A percentile compares a stretch with the other conserved stretches of the same genome.
These are phyloP conservation scores for Arabidopsis arenosa DNA, from an alignment of 345 rosid genomes.

Conservation along the genomic window DNA sequence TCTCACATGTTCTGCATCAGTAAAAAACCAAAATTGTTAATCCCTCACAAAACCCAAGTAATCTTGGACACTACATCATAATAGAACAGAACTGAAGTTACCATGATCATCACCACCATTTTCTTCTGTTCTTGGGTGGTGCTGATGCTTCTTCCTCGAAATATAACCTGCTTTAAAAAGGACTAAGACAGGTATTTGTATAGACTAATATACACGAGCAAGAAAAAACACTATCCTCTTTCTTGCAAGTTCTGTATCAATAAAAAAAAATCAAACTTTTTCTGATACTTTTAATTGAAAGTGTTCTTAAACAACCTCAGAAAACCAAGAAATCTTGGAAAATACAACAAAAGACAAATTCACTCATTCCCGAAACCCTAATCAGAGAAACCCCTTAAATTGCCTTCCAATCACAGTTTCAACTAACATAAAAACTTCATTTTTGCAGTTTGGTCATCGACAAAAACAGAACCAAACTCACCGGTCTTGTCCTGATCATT, in stretches of 20 bases:
- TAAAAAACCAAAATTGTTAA: neutral
- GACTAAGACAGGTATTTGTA: neutral
- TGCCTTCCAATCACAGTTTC: neutral
- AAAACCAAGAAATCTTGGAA: neutral
- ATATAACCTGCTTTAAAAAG: neutral
- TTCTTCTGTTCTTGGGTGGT: neutral
- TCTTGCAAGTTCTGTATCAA: neutral
- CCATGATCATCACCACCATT: neutral
- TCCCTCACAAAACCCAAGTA: neutral
- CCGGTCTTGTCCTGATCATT: neutral
- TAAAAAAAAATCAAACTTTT: neutral
- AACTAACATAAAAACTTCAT: neutral
- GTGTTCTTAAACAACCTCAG: too few relatives aligned
- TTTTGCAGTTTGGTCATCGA: neutral
- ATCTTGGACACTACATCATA: neutral
- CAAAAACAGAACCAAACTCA: neutral
- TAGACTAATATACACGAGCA: neutral
- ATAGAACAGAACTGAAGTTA: neutral
- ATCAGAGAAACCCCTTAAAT: neutral
- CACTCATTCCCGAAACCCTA: neutral
- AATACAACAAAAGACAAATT: too few relatives aligned
- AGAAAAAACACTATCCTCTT: neutral
- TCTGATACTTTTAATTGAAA: neutral
- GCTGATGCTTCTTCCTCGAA: neutral
- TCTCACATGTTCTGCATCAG: neutral